Conservation (phyloP, 208 protist genomes). For the Trichomonas vaginalis region DNA sequence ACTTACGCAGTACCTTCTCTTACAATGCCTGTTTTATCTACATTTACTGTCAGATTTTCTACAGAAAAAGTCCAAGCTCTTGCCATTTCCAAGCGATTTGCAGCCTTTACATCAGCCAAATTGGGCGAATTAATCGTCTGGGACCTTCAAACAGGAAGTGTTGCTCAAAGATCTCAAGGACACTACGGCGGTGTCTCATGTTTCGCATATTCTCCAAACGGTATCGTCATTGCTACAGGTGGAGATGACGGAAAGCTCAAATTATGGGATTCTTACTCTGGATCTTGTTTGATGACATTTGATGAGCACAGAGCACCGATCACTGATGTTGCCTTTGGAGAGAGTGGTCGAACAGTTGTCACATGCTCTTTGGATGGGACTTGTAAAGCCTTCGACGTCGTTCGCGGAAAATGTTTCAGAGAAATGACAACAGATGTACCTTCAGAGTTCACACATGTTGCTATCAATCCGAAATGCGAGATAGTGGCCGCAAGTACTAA, state of each 20-base stretch:
- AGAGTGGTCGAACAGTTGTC: background rate
- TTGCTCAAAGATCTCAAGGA: background rate
- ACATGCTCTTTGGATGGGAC: background rate
- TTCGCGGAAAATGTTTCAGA: background rate
- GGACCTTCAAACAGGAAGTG: background rate
- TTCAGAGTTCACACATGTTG: background rate
- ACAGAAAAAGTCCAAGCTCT: background rate
- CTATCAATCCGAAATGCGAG: background rate
- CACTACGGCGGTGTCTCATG: conserved; percentile 9
- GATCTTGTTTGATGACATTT: conserved; percentile 39
- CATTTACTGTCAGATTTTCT: background rate
- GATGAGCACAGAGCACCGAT: conserved; percentile 33
- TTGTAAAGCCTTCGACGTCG: conserved; percentile 9
- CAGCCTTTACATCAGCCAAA: background rate
- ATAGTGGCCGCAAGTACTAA: background rate
- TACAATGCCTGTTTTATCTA: background rate
- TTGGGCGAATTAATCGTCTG: background rate
- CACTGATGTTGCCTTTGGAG: conserved; percentile 26
- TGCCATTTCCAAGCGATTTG: background rate
- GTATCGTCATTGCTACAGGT: conserved; percentile 33
- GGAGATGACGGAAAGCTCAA: conserved; percentile 38
- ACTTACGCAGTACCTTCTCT: background rate
- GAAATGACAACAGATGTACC: background rate
- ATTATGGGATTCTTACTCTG: conserved; percentile 34
- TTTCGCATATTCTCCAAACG: conserved; percentile 32